Conservation (phyloP, 192 early-diverging fungal genomes). For the Blastocladiella britannica region DNA sequence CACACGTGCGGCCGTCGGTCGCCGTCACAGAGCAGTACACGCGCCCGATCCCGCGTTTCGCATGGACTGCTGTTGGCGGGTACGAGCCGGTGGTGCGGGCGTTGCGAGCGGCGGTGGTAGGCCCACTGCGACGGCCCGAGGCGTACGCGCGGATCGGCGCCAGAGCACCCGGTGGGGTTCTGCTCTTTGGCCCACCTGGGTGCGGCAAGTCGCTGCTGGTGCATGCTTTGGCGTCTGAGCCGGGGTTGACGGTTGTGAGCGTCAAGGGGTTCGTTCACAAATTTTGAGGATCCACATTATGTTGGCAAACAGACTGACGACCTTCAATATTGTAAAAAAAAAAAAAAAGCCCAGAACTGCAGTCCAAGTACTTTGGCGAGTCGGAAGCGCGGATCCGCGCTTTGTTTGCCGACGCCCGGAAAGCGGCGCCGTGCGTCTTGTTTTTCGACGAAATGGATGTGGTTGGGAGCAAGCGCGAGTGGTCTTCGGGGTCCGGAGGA, state of each 20-base stretch:
- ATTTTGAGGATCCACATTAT: no score
- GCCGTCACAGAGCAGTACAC: constrained; percentile 38
- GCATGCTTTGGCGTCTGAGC: constrained; percentile 51
- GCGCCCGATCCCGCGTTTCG: constrained; percentile 18
- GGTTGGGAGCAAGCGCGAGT: constrained; percentile 61
- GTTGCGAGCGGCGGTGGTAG: constrained; percentile 33
- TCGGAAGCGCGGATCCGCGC: constrained; percentile 62
- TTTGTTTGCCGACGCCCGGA: constrained; percentile 61
- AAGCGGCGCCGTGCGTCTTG: constrained; percentile 71
- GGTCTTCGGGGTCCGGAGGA: constrained; percentile 19
- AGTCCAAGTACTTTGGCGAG: constrained; percentile 87
- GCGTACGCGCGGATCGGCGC: constrained; percentile 40
- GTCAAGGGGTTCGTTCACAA: constrained; percentile 62
- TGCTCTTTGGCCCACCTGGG: constrained; percentile 79
- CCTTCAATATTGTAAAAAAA: background rate
- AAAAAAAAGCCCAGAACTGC: constrained; percentile 48
- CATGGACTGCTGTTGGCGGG: constrained; percentile 53
- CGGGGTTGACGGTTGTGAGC: constrained; percentile 60
- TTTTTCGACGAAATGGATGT: constrained; percentile 92
- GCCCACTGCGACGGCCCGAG: constrained; percentile 33
- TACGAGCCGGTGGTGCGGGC: constrained; percentile 35
- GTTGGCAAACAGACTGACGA: background rate
- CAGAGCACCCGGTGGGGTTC: constrained; percentile 52
- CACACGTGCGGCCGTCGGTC: constrained; percentile 34
- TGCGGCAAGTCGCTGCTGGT: constrained; percentile 82